Evolutionary conservation across 2,329 filamentous ascomycete genomes (phyloP), one percentile per base, ranked within the genome.

Genomic region (Furcasterigmium sp.): DNA sequence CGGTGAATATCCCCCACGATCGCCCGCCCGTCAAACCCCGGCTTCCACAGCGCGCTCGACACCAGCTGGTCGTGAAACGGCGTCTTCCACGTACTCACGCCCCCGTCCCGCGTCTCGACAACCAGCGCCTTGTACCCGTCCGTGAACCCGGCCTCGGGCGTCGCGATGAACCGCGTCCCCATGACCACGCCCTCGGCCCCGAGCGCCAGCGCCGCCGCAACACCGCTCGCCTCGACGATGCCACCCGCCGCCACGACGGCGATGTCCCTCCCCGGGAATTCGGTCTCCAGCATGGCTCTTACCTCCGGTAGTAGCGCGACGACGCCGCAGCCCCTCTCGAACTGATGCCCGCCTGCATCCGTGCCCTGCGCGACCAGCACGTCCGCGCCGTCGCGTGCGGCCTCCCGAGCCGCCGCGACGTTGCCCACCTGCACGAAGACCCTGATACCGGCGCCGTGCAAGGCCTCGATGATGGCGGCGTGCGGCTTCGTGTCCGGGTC

Each of bases 341-440:
- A 73, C 48, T 82, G 80, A 54, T 85, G 81, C 0, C 82, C 82
- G 8, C 80, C 81, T 1, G 80, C 81, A 59, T 85, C 82, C 6
- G 70, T 67, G 3, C 82, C 81, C 58, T 85, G 82, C 5, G 78
- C 69, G 7, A 85, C 76, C 2, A 85, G 53, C 21, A 76, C 77
- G 51, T 85, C 78, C 1, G 76, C 62, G 1, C 71, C 73, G 18
- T 70, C 63, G n/a, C 49, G 38, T 1, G 70, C 63, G 1, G 71
- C 74, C 45, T 70, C 67, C 10, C 72, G 41, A 8, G 80, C 80
- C 8, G 79, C 72, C 1, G 59, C 56, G 3, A 84, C 75, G 26
- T 73, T 82, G 30, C 81, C 81, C 11, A 82, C 68, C 56, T 85
- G 82, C 2, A 83, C 68, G 57, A 81, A 80, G 8, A 82, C 69